Base-by-base conservation (phyloP, 768 basidiomycete species). In the Leccinum fibrillosum region DNA sequence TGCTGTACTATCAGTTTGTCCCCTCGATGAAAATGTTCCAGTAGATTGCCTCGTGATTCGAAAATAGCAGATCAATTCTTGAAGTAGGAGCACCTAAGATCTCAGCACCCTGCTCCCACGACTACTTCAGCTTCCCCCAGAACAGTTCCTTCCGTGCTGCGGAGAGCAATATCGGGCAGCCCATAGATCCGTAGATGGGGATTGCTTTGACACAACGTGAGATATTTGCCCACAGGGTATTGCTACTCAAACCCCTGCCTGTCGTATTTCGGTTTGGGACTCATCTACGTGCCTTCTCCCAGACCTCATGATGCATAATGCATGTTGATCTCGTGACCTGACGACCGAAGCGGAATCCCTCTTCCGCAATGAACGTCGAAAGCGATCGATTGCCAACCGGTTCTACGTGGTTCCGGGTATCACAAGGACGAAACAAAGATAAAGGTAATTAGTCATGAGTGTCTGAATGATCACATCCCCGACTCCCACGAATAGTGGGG, bases 1-100 rank as follows among this genome's bases (percentile, higher is more conserved):
- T 65, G 66, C 64, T 68, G 65, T 72, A 63, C 59, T 61, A 62
- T 57, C 65, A 65, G 49, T 56, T 69, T 61, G 57, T 65, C 56
- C 57, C 71, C 74, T 76, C 67, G 72, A 69, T 69, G 60, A 74
- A 69, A 65, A 58, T 65, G 56, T 67, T 57, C 63, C 59, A 68
- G 74, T 72, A 74, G 69, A 72, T 74, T 69, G 62, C 62, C 56
- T 60, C 53, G 52, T 66, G 51, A 63, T 57, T 62, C 54, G 55
- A 59, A 58, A 72, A 56, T 63, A 55, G 32, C 59, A 62, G 59
- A 58, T 52, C 68, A 54, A 63, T 62, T 60, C 62, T 62, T 61
- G 66, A 63, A 59, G 42, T 62, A 57, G 61, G 62, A 56, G 42
- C 44, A 39, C 53, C 58, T 60, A 50, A 54, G 47, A 56, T 35